A percentile compares a stretch with the other conserved stretches of the same genome.
phyloP scores from a whole-genome alignment of 805 yeast species.

The Ogataea henricii region DNA sequence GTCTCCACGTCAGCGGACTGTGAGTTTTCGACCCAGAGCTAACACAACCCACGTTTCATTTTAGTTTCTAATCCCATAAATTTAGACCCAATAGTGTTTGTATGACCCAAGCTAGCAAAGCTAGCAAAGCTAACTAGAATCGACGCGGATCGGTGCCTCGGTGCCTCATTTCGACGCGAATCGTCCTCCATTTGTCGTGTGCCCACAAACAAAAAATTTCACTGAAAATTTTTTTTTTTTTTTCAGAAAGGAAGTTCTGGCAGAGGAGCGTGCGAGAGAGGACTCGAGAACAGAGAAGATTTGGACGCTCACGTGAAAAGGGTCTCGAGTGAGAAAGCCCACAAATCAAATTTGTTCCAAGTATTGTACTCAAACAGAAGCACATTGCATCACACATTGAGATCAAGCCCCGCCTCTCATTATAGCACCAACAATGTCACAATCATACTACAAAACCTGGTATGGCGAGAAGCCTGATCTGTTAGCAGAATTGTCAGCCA shows the following conservation, averaged over 20 bases:
- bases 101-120: too few relatives aligned
- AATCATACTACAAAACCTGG: conserved; percentile 38
- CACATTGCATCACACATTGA: not conserved
- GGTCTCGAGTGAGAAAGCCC: not conserved
- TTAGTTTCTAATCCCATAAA: not conserved
- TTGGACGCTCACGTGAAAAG: not conserved
- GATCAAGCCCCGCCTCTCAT: not conserved
- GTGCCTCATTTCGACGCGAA: not conserved
- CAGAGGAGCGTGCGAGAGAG: not conserved
- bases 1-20: too few relatives aligned
- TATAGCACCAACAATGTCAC: conserved; percentile 29
- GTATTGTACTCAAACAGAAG: not conserved
- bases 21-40: too few relatives aligned
- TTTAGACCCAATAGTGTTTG: not conserved
- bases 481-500: conserved; percentile 1
- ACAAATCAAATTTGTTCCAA: not conserved
- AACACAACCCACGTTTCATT: too few relatives aligned
- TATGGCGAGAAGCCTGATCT: conserved; percentile 8
- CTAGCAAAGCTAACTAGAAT: not conserved
- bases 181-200: not conserved
- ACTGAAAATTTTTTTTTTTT: conserved; percentile 8
- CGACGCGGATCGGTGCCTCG: too few relatives aligned
- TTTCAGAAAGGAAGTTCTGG: conserved; percentile 6
- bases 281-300: not conserved
- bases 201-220: conserved; percentile 8